These are phyloP conservation scores for Bacterosira constricta DNA, from an alignment of 108 stramenopile genomes.

Conservation along the genomic window DNA sequence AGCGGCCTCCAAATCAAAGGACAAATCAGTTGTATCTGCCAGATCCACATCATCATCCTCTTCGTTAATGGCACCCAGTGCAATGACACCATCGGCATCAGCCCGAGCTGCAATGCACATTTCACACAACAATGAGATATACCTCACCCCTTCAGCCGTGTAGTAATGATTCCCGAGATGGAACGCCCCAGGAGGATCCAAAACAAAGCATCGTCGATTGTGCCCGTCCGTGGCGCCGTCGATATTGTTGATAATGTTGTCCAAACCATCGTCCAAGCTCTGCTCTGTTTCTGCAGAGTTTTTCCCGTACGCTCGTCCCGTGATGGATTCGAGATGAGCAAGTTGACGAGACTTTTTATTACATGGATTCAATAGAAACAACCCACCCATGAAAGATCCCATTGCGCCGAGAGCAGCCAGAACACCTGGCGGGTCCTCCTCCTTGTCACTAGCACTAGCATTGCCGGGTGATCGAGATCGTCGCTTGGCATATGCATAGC, in stretches of 20 bases:
- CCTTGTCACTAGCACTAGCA: no score
- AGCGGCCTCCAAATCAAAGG: no score
- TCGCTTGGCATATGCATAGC: no score
- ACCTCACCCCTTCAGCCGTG: conserved; percentile 40
- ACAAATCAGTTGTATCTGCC: no score
- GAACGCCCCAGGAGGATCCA: conserved; percentile 39
- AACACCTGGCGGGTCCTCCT: background rate
- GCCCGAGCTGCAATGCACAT: conserved; percentile 21
- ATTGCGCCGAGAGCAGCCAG: background rate
- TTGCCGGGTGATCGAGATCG: no score
- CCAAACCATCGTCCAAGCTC: conserved; percentile 25
- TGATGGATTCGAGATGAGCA: no score
- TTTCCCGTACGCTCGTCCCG: no score
- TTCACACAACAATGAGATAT: conserved; percentile 33
- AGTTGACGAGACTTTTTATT: background rate
- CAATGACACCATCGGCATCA: background rate
- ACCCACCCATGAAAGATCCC: background rate
- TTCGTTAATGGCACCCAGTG: conserved; percentile 1
- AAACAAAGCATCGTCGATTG: background rate
- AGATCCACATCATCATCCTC: conserved; percentile 9
- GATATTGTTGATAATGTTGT: conserved; percentile 34
- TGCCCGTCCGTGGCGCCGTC: conserved; percentile 20
- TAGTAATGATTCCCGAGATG: conserved; percentile 46
- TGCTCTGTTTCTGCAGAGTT: conserved; percentile 8
- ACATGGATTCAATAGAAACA: background rate